Evolutionary conservation across 202 grass and related monocot genomes (phyloP).

Genomic region (Digitaria exilis): DNA sequence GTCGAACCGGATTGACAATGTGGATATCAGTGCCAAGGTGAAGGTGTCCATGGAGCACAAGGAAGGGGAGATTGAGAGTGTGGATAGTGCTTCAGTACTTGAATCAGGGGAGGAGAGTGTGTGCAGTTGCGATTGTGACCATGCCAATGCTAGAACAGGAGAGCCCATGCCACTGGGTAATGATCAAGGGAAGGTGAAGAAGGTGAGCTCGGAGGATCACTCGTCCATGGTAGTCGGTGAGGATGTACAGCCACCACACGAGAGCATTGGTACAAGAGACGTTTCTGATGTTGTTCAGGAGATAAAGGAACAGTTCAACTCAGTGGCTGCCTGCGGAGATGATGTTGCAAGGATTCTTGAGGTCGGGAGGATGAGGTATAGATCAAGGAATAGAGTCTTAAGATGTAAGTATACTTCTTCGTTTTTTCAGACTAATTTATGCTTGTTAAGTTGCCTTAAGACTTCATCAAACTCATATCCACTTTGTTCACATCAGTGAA

Average conservation of each 20-base stretch:
- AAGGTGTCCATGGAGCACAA: conserved; percentile 53
- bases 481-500: neutral
- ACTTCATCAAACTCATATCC: neutral
- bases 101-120: conserved; percentile 47
- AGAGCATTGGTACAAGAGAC: conserved; percentile 58
- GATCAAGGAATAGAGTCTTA: conserved; percentile 53
- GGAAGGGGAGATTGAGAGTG: conserved; percentile 43
- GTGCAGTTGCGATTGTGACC: conserved; percentile 41
- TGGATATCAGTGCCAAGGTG: conserved; percentile 34
- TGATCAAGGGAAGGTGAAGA: conserved; percentile 48
- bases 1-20: conserved; percentile 37
- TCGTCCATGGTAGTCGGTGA: conserved; percentile 43
- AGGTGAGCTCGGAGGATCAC: conserved; percentile 57
- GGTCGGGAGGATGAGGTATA: conserved; percentile 62
- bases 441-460: neutral
- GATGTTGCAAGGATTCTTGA: conserved; percentile 84
- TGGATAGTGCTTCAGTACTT: conserved; percentile 24
- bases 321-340: conserved; percentile 56
- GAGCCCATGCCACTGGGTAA: neutral
- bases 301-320: conserved; percentile 86
- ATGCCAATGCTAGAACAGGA: neutral
- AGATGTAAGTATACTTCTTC: conserved; percentile 65
- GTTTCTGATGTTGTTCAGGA: conserved; percentile 65
- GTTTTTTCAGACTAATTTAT: neutral
- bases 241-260: conserved; percentile 11